Conservation (phyloP, 2,329 filamentous ascomycete genomes). For the Magnaporthales sp. region DNA sequence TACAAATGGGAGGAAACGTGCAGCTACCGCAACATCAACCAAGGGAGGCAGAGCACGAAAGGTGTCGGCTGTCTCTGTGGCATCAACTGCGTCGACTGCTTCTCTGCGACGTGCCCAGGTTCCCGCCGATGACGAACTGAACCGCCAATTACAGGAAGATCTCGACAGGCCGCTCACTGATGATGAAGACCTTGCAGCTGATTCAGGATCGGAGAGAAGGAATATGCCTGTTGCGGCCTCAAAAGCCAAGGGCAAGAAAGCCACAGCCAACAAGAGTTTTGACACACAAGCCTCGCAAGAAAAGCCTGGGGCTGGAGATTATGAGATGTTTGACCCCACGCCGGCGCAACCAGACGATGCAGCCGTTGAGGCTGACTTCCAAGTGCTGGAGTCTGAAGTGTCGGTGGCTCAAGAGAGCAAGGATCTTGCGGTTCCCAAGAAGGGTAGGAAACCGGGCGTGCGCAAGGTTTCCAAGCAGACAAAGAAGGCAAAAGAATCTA, state of each 20-base stretch:
- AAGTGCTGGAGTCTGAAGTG: constrained; percentile 40
- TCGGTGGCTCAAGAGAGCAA: constrained; percentile 21
- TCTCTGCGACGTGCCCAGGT: constrained; percentile 27
- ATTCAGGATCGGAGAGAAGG: constrained; percentile 35
- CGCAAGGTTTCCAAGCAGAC: constrained; percentile 45
- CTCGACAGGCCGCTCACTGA: constrained; percentile 48
- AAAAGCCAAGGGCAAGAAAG: constrained; percentile 18
- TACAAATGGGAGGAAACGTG: constrained; percentile 31
- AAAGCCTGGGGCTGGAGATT: constrained; percentile 19
- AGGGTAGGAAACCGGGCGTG: constrained; percentile 41
- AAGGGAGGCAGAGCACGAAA: constrained; percentile 31
- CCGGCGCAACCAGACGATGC: constrained; percentile 36
- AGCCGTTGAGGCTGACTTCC: constrained; percentile 41
- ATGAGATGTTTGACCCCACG: constrained; percentile 44
- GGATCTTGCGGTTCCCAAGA: constrained; percentile 40
- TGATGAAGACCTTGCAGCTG: constrained; percentile 37
- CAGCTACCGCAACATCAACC: constrained; percentile 27
- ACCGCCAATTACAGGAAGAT: constrained; percentile 56
- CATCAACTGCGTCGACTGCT: constrained; percentile 34
- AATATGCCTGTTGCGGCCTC: constrained; percentile 20
- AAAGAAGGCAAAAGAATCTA: constrained; percentile 31
- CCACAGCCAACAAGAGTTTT: constrained; percentile 16
- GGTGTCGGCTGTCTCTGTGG: constrained; percentile 33
- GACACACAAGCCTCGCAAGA: constrained; percentile 19
- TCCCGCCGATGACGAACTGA: constrained; percentile 56